Base-by-base conservation (phyloP, 2,329 filamentous ascomycete species). In the Teratosphaeria zuluensis region DNA sequence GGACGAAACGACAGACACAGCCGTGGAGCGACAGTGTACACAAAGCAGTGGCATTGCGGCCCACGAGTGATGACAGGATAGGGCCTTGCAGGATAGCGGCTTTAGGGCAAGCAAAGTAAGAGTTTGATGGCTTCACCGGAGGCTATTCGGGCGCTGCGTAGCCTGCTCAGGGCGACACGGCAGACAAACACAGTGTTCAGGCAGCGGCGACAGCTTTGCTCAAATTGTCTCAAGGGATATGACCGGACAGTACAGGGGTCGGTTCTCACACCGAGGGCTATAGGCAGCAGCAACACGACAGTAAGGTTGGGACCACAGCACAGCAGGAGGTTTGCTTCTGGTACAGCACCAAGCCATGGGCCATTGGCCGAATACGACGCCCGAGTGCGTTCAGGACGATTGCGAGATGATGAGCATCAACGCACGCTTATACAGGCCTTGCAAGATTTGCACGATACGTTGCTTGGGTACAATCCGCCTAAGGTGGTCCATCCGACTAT, bases 321-420 rank as follows among this genome's bases (percentile, higher is more conserved):
- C 9, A n/a, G 42, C 42, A 48, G 42, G n/a, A 48, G 42, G 19
- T 1, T 6, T 8, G 42, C 42, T 9, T 48, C 42, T 19, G n/a
- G 42, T 48, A 21, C 42, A 48, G n/a, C 42, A 21, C 42, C 42
- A 9, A 19, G 19, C 16, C 42, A 48, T 21, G 92, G 92, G 0
- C 94, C 94, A 2, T 81, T 97, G 69, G 82, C 85, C 63, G 92
- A 97, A 74, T 99, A 99, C 73, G 88, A 96, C 72, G 80, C 81
- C 60, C 84, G 92, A 53, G 92, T 99, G 8, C 79, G 84, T 53
- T 77, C 80, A 51, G 90, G 91, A 11, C 78, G 83, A 54, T 73
- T 99, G 63, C 83, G 88, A 63, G 90, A 97, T 72, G 94, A 99
- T 72, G 85, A 90, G 64, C 89, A 96, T 74, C 94, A 99, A 74